Percentiles rank a stretch among this genome's conserved stretches.
Conservation (phyloP, 2,329 filamentous ascomycete genomes). For the Colletotrichum phormii region DNA sequence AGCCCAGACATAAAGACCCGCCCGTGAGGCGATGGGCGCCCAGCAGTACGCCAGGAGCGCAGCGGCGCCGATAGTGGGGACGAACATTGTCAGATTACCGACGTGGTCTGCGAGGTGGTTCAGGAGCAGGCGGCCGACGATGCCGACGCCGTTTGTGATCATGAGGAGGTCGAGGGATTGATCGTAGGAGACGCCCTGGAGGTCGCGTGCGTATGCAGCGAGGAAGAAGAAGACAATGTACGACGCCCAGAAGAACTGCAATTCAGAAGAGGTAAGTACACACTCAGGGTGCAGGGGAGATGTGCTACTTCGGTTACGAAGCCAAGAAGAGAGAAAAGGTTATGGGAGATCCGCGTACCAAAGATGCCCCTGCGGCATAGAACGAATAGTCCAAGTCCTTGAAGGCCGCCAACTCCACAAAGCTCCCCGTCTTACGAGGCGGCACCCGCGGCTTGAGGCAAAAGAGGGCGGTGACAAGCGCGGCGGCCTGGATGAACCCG, state of each 20-base stretch:
- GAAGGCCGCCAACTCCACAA: slow-evolving; percentile 56
- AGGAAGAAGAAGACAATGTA: background rate
- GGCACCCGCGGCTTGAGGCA: slow-evolving; percentile 42
- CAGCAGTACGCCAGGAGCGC: slow-evolving; percentile 64
- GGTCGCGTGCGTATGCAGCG: slow-evolving; percentile 38
- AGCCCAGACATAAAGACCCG: slow-evolving; percentile 68
- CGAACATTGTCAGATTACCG: slow-evolving; percentile 56
- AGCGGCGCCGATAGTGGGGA: slow-evolving; percentile 55
- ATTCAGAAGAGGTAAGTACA: background rate
- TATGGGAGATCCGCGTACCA: background rate
- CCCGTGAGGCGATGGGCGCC: slow-evolving; percentile 53
- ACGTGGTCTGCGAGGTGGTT: slow-evolving; percentile 50
- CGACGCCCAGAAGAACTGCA: background rate
- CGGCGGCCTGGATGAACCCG: slow-evolving; percentile 76
- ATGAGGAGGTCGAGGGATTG: slow-evolving; percentile 49
- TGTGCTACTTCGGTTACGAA: slow-evolving; percentile 29
- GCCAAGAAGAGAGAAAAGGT: slow-evolving; percentile 36
- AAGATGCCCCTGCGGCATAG: slow-evolving; percentile 52
- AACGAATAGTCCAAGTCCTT: slow-evolving; percentile 47
- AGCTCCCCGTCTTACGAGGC: slow-evolving; percentile 47
- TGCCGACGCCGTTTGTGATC: slow-evolving; percentile 53
- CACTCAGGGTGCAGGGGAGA: background rate
- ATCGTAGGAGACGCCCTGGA: slow-evolving; percentile 46
- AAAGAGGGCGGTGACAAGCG: slow-evolving; percentile 70
- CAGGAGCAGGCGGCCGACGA: slow-evolving; percentile 50